Evolutionary conservation across 2,329 filamentous ascomycete genomes (phyloP), one percentile per base, ranked within the genome.

Genomic region (Tolypocladium guangdongense): DNA sequence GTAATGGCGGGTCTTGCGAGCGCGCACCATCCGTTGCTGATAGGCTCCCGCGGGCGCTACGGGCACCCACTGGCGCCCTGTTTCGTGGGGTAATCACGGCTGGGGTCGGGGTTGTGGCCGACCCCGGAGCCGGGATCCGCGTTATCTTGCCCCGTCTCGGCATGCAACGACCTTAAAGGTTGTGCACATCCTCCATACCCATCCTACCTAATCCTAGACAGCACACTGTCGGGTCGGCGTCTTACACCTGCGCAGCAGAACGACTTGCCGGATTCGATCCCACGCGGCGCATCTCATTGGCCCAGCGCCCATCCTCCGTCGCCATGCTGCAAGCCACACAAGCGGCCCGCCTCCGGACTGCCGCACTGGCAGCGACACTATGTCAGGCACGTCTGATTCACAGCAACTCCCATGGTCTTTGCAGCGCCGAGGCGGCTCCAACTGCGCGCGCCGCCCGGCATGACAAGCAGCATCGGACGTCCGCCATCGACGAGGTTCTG

Each of bases 401-500:
- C 39, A 57, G 50, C 46, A 58, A 47, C 12, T 54, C 58, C 4
- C 58, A 55, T 20, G 54, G 58, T 52, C 43, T 60, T 33, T 57
- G 56, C 37, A 62, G 57, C 49, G 55, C 61, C 7, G 63, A 66
- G 51, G 58, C 59, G n/a, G 58, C 63, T 4, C 60, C 61, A 1
- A 57, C 57, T 48, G 59, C 60, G 35, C 56, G 55, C 11, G 56
- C 59, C 11, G 63, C 65, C 3, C 58, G 57, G 30, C 62, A 60
- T 52, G 58, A 60, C 18, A 62, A 56, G 36, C 56, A 59, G 1
- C 56, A 59, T 30, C 54, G 57, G 6, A 56, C 63, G 10, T 64
- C 66, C 2, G 59, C 62, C 16, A 62, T 70, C 27, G 60, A 64
- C 7, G 64, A 63, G 4, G 62, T 71, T 22, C 57, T 64, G 32